Conservation (phyloP, 805 yeast species). For the Kodamaea neixiangensis region DNA sequence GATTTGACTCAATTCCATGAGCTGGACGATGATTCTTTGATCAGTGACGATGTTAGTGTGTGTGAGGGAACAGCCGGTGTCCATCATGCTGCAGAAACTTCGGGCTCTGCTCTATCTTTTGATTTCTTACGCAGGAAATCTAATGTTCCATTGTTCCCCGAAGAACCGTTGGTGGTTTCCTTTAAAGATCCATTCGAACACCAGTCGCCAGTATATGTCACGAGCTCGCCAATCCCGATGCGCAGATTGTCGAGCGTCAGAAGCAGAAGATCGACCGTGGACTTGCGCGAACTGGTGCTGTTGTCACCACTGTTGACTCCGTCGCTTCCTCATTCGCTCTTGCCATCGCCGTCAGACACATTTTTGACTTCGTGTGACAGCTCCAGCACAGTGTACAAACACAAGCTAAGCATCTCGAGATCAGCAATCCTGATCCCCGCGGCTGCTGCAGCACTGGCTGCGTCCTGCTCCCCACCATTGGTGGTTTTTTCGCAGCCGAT, state of each 20-base stretch:
- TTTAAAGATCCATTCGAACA: slow-evolving; percentile 2
- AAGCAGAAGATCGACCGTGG: slow-evolving; percentile 3
- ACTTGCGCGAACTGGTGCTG: not conserved
- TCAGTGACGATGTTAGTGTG: slow-evolving; percentile 2
- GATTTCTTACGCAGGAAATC: not conserved
- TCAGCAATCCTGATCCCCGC: slow-evolving; percentile 1
- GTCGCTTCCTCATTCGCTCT: not conserved
- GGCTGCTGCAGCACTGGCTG: not conserved
- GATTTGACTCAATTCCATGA: slow-evolving; percentile 10
- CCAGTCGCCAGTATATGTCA: not conserved
- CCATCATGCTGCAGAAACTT: not conserved
- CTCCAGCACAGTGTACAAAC: not conserved
- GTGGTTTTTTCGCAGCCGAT: slow-evolving; percentile 5
- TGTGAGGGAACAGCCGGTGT: not conserved
- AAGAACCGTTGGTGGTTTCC: slow-evolving; percentile 1
- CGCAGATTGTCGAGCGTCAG: slow-evolving; percentile 4
- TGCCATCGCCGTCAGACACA: not conserved
- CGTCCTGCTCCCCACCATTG: slow-evolving; percentile 3
- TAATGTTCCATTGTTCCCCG: slow-evolving; percentile 9
- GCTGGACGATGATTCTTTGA: slow-evolving; percentile 2
- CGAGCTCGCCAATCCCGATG: slow-evolving; percentile 8
- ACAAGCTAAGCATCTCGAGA: not conserved
- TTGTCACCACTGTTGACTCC: not conserved
- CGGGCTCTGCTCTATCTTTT: not conserved
- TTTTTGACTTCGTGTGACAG: not conserved